Evolutionary conservation across 2,329 filamentous ascomycete genomes (phyloP).

Genomic region (Diaporthe helianthi): DNA sequence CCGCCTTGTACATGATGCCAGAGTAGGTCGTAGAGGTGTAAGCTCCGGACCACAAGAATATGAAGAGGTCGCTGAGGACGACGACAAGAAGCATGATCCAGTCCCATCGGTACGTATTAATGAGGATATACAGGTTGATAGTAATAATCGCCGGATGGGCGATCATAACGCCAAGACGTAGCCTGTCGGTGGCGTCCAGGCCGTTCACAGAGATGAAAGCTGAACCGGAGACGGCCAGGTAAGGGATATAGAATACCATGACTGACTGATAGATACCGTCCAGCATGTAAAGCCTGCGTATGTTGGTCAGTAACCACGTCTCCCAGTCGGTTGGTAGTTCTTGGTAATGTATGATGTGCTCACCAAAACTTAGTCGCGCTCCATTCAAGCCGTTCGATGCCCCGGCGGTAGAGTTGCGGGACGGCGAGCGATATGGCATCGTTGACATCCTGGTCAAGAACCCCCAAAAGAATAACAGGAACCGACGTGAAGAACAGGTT

Average conservation of each 20-base stretch:
- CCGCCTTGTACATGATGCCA: constrained; percentile 75
- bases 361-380: constrained; percentile 96
- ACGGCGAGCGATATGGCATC: constrained; percentile 93
- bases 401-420: constrained; percentile 91
- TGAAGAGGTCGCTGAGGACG: constrained; percentile 79
- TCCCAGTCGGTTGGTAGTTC: constrained; percentile 40
- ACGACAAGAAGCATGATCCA: constrained; percentile 92
- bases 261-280: constrained; percentile 95
- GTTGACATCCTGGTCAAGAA: constrained; percentile 95
- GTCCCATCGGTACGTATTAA: constrained; percentile 98
- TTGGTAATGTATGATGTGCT: constrained; percentile 43
- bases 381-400: constrained; percentile 97
- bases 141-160: constrained; percentile 83
- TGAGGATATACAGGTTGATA: constrained; percentile 92
- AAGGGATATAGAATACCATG: constrained; percentile 92
- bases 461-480: constrained; percentile 93
- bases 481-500: constrained; percentile 97
- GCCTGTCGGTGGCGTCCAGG: constrained; percentile 77
- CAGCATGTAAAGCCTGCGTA: constrained; percentile 82
- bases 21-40: constrained; percentile 66
- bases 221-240: constrained; percentile 70
- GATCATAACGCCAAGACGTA: constrained; percentile 86
- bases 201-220: constrained; percentile 74
- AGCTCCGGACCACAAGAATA: constrained; percentile 96
- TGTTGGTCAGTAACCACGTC: too few relatives aligned